These are phyloP conservation scores for Lophiostoma macrostomum DNA, from an alignment of 495 filamentous ascomycete species.

Conservation along the genomic window DNA sequence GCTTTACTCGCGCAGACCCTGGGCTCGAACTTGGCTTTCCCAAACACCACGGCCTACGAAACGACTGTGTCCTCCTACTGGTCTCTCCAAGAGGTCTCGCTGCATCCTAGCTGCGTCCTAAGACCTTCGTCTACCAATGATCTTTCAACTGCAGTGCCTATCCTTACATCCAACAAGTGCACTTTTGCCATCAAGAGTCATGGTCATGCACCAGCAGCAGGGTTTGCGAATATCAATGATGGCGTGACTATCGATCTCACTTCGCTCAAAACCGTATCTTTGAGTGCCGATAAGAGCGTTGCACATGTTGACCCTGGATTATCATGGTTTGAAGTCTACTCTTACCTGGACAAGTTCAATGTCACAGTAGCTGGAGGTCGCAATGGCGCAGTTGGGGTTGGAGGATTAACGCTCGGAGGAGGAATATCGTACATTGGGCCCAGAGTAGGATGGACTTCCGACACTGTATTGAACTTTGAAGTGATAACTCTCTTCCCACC, in stretches of 20 bases:
- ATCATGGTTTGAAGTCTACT: constrained; percentile 20
- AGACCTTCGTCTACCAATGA: not conserved
- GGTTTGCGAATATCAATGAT: constrained; percentile 41
- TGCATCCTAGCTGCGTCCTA: constrained; percentile 1
- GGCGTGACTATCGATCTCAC: constrained; percentile 53
- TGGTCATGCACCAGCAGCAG: constrained; percentile 35
- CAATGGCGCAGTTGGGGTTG: constrained; percentile 45
- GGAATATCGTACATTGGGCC: constrained; percentile 33
- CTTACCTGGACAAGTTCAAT: constrained; percentile 2
- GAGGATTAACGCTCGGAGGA: constrained; percentile 37
- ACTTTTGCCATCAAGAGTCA: constrained; percentile 40
- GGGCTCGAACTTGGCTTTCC: no score
- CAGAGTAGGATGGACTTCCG: constrained; percentile 53
- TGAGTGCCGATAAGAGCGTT: constrained; percentile 37
- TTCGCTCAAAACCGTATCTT: constrained; percentile 42
- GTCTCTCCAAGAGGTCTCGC: not conserved
- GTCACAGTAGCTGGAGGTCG: constrained; percentile 16
- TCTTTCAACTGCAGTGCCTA: not conserved
- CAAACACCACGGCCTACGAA: not conserved
- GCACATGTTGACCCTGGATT: constrained; percentile 45
- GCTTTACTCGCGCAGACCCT: no score
- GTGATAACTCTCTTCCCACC: not conserved
- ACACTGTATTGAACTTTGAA: constrained; percentile 36
- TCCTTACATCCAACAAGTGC: not conserved
- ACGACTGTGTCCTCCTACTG: not conserved